Percentiles rank a stretch among this genome's conserved stretches.
Conservation (phyloP, 177 flowering plant genomes). For the Telopea speciosissima region DNA sequence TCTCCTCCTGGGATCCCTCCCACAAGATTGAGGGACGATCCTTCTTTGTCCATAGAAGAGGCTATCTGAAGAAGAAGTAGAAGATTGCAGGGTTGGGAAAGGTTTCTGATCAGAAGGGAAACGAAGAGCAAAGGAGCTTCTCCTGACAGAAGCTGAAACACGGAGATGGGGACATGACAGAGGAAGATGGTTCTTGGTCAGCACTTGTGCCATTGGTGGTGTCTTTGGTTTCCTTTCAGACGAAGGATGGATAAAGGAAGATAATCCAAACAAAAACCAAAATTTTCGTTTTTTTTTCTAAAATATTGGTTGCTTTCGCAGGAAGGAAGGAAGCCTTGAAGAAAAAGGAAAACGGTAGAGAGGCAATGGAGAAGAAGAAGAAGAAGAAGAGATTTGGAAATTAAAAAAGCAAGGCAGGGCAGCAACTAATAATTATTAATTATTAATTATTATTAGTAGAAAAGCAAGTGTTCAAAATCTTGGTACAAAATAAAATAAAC, state of each 20-base stretch:
- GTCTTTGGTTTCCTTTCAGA: neutral
- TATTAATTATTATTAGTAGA: no score
- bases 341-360: no score
- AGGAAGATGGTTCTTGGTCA: slow-evolving; percentile 10
- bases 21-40: neutral
- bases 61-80: slow-evolving; percentile 3
- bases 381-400: no score
- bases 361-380: no score
- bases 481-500: no score
- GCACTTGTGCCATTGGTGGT: slow-evolving; percentile 13
- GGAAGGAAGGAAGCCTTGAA: no score
- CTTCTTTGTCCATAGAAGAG: slow-evolving; percentile 10
- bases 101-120: slow-evolving; percentile 12
- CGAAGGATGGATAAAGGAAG: no score
- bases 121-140: slow-evolving; percentile 1
- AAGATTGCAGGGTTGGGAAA: slow-evolving; percentile 10
- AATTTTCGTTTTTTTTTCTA: no score
- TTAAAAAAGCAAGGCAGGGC: no score
- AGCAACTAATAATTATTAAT: no score
- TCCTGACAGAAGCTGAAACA: slow-evolving; percentile 6
- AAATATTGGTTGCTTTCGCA: neutral
- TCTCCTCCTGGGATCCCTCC: slow-evolving; percentile 6
- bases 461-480: no score
- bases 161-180: slow-evolving; percentile 7
- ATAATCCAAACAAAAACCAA: no score